Evolutionary conservation across 2,329 filamentous ascomycete genomes (phyloP), one percentile per base, ranked within the genome.

Genomic region (Pestalotiopsis sp.): DNA sequence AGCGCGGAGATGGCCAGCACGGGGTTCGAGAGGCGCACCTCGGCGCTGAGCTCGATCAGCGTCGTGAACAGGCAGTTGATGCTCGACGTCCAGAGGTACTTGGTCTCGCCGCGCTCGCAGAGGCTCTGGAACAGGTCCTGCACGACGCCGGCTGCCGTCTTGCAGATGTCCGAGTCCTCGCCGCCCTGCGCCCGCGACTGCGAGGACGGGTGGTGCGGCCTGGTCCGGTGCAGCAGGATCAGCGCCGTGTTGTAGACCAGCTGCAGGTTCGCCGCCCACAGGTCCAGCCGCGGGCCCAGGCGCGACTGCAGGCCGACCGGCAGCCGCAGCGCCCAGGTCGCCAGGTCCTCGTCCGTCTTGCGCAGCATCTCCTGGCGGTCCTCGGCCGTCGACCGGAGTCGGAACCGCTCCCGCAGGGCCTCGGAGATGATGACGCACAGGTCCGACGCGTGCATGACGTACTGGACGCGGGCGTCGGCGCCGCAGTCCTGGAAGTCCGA

Each of bases 41-140:
- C 70, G 25, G 70, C 69, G 38, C 70, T 73, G 14, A 75, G 69
- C 61, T 75, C 72, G 49, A 75, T 73, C 3, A 75, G 67, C 65
- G 71, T 69, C 7, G 71, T 70, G 61, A 72, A 72, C 39, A 72
- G 64, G 64, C 66, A 69, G 69, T 72, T 72, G 49, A 72, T 66
- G 56, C 52, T 65, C 17, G 71, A 68, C 12, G 57, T 63, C 69
- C 71, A 72, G 25, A 72, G 66, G 27, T 39, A 62, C 31, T 61
- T 68, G 11, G 68, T 62, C 52, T 68, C 58, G 23, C 61, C 27
- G 20, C 61, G 38, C 38, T 71, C 69, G 27, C 66, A 67, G 7
- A 72, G 68, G 27, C 65, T 57, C 41, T 67, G 67, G 45, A 71
- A 72, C 9, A 67, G 45, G 9, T 69, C 62, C 61, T 71, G 69